Percentiles rank a stretch among this genome's conserved stretches.
Conservation (phyloP, 805 yeast genomes). For the Candida endomychidarum region DNA sequence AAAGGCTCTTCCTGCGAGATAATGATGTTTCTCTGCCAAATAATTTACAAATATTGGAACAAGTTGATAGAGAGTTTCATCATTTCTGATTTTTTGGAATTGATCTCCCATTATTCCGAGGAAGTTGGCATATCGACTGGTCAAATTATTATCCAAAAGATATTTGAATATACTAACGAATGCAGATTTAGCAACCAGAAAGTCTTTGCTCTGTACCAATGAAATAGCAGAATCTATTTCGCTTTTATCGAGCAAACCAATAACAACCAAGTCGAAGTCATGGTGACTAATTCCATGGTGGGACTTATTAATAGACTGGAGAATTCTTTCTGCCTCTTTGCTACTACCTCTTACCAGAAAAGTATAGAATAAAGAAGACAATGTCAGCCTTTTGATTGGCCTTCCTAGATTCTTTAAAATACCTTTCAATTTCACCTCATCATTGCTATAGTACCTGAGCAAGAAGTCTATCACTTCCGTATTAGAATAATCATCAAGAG, state of each 20-base stretch:
- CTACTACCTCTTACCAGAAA: conserved; percentile 29
- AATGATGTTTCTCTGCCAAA: conserved; percentile 7
- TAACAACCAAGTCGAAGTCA: conserved; percentile 29
- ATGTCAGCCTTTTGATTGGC: conserved; percentile 28
- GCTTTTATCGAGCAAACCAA: conserved; percentile 25
- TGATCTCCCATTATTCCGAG: conserved; percentile 8
- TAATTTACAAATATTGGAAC: conserved; percentile 9
- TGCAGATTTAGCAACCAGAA: conserved; percentile 25
- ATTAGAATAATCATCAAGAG: not conserved
- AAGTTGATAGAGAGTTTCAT: not conserved
- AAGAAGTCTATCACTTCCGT: conserved; percentile 1
- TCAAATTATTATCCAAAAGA: conserved; percentile 7
- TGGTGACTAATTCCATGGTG: conserved; percentile 23
- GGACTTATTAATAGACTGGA: conserved; percentile 29
- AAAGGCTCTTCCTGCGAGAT: conserved; percentile 1
- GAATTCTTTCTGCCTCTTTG: conserved; percentile 28
- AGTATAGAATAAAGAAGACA: conserved; percentile 31
- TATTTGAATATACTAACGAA: conserved; percentile 22
- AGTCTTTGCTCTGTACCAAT: conserved; percentile 21
- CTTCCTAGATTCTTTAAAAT: not conserved
- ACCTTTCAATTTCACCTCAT: not conserved
- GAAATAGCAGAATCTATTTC: conserved; percentile 25
- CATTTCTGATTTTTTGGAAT: conserved; percentile 4
- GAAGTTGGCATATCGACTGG: conserved; percentile 1
- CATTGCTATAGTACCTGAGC: not conserved